Evolutionary conservation across 2,329 filamentous ascomycete species (phyloP), one percentile per base, ranked within the genome.

Genomic region (Thyridium curvatum): DNA sequence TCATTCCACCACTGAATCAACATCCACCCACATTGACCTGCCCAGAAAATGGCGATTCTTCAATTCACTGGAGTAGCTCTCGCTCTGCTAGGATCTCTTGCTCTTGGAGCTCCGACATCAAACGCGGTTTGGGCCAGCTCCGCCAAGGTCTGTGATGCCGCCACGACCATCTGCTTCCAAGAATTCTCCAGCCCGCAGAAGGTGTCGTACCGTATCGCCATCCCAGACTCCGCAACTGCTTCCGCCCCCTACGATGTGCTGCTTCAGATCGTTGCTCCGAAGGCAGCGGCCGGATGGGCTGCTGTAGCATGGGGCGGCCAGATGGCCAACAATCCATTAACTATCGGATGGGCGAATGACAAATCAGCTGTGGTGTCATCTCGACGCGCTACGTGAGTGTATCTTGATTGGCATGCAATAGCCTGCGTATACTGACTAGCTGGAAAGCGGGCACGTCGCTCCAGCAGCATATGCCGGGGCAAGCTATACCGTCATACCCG

Each of bases 311-410:
- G 62, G 62, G 62, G 60, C 21, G 64, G 64, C 8, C 51, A 52
- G 32, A 67, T 66, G 64, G 55, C 59, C 18, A 64, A 66, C 48
- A 61, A 64, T 39, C 64, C 64, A 9, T 48, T 67, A 13, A 59
- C 60, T 2, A 44, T 66, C 16, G 60, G 54, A 9, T 67, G 63
- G 62, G 48, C 60, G 18, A 64, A 61, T 47, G 59, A 51, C 16
- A 52, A 49, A 14, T 54, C 45, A 3, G 56, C 55, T 2, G 53
- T 65, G 3, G 62, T 62, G 8, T 60, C 61, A 7, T 63, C 59
- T 30, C 56, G 64, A 29, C 56, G 56, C 38, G 58, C 64, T 5
- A 59, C 53, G 55, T 64, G 45, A 40, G 58, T 52, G 15, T 26
- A 26, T 6, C 21, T 26, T 10, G n/a, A n/a, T n/a, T n/a, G n/a